phyloP scores from a whole-genome alignment of 139 green algal species.

The Coccomyxa sp. region DNA sequence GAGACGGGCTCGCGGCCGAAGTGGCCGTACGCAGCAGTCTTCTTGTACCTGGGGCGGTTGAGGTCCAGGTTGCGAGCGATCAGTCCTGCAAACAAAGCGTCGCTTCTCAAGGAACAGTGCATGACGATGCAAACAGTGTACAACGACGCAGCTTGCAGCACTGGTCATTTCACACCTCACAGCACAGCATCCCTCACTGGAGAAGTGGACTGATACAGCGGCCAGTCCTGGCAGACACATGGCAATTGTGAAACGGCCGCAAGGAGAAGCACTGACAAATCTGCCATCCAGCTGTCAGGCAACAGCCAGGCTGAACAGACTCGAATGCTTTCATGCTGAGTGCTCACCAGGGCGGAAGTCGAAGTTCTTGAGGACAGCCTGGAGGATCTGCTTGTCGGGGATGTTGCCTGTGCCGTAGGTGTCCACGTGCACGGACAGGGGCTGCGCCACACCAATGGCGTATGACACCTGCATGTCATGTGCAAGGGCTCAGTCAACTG shows the following conservation, averaged over 20 bases:
- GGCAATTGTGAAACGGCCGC: too few relatives aligned
- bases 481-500: background rate
- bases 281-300: too few relatives aligned
- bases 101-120: too few relatives aligned
- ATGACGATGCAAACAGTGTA: too few relatives aligned
- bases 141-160: too few relatives aligned
- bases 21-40: conserved; percentile 96
- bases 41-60: conserved; percentile 87
- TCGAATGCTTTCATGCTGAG: too few relatives aligned
- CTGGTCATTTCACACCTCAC: too few relatives aligned
- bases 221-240: too few relatives aligned
- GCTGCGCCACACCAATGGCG: conserved; percentile 95
- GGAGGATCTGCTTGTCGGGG: conserved; percentile 88
- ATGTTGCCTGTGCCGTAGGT: conserved; percentile 94
- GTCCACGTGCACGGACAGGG: conserved; percentile 96
- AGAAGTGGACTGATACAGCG: too few relatives aligned
- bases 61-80: conserved; percentile 92
- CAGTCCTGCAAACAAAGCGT: conserved; percentile 64
- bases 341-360: conserved; percentile 88
- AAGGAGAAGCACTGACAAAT: too few relatives aligned
- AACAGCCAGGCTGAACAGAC: too few relatives aligned
- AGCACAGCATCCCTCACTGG: too few relatives aligned
- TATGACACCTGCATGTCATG: conserved; percentile 84
- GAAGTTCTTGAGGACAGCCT: conserved; percentile 81
- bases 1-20: conserved; percentile 85